Percentiles rank a stretch among this genome's conserved stretches.
These are phyloP conservation scores for Exophiala mesophila DNA, from an alignment of 2,329 filamentous ascomycete species.

Conservation along the genomic window DNA sequence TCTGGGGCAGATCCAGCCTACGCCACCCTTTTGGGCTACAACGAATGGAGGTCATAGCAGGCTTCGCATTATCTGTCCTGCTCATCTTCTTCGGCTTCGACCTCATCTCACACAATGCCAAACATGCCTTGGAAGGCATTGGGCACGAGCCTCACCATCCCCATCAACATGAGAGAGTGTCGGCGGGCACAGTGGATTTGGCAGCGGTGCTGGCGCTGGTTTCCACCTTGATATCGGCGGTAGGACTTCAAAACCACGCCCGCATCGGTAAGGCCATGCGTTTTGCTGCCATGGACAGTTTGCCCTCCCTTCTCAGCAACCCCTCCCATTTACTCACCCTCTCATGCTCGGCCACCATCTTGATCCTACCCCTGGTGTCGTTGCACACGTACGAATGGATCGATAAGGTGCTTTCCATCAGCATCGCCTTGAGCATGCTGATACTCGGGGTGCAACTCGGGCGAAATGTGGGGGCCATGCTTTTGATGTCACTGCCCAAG, in stretches of 20 bases:
- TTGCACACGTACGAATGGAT: constrained; percentile 77
- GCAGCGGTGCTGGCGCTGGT: constrained; percentile 76
- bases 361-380: constrained; percentile 75
- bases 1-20: constrained; percentile 89
- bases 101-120: constrained; percentile 85
- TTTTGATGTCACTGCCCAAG: constrained; percentile 80
- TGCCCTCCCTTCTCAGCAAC: constrained; percentile 86
- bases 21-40: constrained; percentile 91
- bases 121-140: constrained; percentile 77
- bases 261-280: constrained; percentile 89
- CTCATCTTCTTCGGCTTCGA: constrained; percentile 97
- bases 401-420: constrained; percentile 73
- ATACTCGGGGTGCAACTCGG: constrained; percentile 77
- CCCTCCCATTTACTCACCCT: constrained; percentile 93
- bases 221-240: constrained; percentile 79
- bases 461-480: constrained; percentile 82
- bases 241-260: constrained; percentile 82
- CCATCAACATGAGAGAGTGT: constrained; percentile 62
- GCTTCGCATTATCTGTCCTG: constrained; percentile 93
- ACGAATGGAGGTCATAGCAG: constrained; percentile 86
- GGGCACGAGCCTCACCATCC: constrained; percentile 69
- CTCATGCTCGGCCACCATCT: constrained; percentile 73
- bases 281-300: constrained; percentile 71
- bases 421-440: constrained; percentile 85
- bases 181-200: constrained; percentile 72